These are phyloP conservation scores for Calamus simplicifolius DNA, from an alignment of 176 grass and related monocot genomes.

Conservation along the genomic window DNA sequence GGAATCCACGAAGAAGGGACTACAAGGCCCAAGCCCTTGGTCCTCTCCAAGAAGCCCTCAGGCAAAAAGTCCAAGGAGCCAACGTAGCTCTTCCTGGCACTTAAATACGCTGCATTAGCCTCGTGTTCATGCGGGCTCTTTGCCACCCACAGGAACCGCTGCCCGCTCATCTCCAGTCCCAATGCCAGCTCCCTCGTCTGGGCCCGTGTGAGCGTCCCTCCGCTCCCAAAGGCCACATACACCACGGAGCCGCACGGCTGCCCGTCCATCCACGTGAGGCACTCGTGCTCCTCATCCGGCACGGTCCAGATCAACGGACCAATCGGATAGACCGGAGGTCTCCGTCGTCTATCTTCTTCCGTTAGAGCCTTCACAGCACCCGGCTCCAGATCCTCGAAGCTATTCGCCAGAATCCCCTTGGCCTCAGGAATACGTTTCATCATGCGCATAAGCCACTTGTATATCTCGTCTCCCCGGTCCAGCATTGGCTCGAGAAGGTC, in stretches of 20 bases:
- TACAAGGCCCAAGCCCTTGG: not conserved
- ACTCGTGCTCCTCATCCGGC: not conserved
- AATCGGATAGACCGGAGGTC: not conserved
- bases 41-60: not conserved
- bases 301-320: not conserved
- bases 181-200: conserved; percentile 3
- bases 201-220: not conserved
- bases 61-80: not conserved
- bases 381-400: conserved; percentile 11
- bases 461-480: conserved; percentile 24
- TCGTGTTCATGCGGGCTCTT: not conserved
- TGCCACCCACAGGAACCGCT: conserved; percentile 5
- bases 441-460: conserved; percentile 4
- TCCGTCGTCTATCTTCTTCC: not conserved
- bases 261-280: conserved; percentile 6
- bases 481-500: conserved; percentile 24
- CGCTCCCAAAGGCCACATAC: not conserved
- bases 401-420: conserved; percentile 15
- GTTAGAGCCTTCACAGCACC: not conserved
- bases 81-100: too few species aligned
- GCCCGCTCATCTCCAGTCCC: conserved; percentile 11
- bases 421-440: not conserved
- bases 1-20: not conserved
- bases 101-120: too few species aligned
- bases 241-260: not conserved